A percentile compares a stretch with the other conserved stretches of the same genome.
phyloP scores from a whole-genome alignment of 2,329 filamentous ascomycete species.

The Claviceps purpurea region DNA sequence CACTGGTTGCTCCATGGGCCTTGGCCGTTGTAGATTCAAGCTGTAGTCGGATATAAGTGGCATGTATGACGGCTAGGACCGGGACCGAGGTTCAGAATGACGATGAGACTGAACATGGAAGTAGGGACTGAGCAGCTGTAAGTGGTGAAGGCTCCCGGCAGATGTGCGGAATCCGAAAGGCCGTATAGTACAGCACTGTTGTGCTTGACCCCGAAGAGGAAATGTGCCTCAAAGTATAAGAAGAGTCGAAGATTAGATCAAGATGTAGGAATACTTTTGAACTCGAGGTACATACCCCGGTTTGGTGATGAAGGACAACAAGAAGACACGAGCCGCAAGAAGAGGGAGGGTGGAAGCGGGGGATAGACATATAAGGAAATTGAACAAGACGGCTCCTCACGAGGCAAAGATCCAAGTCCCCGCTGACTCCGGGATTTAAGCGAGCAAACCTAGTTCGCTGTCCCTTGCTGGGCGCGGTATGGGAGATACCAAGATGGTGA shows the following conservation, averaged over 20 bases:
- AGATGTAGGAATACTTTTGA: neutral
- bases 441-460: constrained; percentile 8
- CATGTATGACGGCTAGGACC: neutral
- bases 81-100: neutral
- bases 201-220: too few species aligned
- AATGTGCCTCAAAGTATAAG: too few species aligned
- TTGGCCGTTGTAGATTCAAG: neutral
- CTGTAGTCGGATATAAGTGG: neutral
- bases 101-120: neutral
- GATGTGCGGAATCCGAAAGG: neutral
- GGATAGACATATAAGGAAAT: constrained; percentile 22
- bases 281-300: neutral
- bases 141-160: neutral
- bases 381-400: constrained; percentile 6
- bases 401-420: constrained; percentile 1
- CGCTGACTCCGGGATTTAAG: constrained; percentile 3
- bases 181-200: too few species aligned
- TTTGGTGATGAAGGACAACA: neutral
- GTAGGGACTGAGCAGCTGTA: neutral
- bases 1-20: neutral
- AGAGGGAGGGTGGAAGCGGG: constrained; percentile 17
- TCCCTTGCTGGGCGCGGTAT: constrained; percentile 11
- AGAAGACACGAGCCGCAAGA: constrained; percentile 11
- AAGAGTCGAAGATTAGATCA: too few species aligned
- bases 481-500: constrained; percentile 16